These are phyloP conservation scores for Claviceps sp. DNA, from an alignment of 2,329 filamentous ascomycete genomes.

Conservation along the genomic window DNA sequence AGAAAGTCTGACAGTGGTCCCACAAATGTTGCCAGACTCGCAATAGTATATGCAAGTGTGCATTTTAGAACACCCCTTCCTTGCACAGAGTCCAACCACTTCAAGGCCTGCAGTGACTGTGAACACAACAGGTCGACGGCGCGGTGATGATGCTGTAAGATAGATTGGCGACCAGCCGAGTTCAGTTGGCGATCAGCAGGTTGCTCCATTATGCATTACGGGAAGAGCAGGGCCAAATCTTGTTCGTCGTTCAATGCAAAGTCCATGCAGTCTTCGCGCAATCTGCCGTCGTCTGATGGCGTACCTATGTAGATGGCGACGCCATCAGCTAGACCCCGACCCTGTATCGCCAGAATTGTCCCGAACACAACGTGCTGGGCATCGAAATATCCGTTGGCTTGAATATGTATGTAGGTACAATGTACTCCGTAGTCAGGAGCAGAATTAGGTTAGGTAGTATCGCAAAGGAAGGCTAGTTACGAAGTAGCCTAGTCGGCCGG, in stretches of 20 bases:
- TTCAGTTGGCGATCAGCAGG: background rate
- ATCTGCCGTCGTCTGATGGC: conserved; percentile 3
- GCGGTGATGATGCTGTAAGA: background rate
- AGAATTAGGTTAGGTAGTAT: no score
- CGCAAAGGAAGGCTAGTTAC: no score
- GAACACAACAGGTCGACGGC: background rate
- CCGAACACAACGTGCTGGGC: no score
- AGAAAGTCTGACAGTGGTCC: conserved; percentile 55
- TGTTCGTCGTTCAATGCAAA: background rate
- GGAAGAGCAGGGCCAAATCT: background rate
- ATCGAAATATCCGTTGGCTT: background rate
- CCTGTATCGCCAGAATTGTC: background rate
- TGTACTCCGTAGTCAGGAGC: background rate
- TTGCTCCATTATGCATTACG: background rate
- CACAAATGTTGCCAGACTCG: conserved; percentile 70
- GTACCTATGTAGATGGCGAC: background rate
- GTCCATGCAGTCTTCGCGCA: conserved; percentile 1
- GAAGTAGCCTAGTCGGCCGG: no score
- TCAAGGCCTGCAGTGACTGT: background rate
- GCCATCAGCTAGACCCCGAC: background rate
- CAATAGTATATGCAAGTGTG: conserved; percentile 71
- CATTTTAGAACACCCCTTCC: conserved; percentile 74
- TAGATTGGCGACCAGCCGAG: background rate
- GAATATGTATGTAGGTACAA: no score
- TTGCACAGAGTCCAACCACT: conserved; percentile 51